These are phyloP conservation scores for Esteya vermicola DNA, from an alignment of 2,329 filamentous ascomycete genomes.

Conservation along the genomic window DNA sequence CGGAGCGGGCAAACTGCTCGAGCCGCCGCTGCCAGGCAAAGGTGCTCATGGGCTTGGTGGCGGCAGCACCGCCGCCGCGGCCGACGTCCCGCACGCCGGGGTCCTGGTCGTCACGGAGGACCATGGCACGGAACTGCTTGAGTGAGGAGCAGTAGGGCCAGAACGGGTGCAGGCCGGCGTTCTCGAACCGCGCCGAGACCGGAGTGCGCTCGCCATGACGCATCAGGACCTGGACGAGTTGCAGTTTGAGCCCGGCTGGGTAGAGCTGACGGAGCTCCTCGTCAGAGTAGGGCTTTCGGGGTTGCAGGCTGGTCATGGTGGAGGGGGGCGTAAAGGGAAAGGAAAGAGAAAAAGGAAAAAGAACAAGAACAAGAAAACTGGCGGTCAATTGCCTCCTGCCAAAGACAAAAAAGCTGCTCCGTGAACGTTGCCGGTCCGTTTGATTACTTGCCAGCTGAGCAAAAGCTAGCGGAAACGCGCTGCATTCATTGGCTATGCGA, in stretches of 20 bases:
- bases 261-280: slow-evolving; percentile 74
- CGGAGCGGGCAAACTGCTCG: slow-evolving; percentile 58
- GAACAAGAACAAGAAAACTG: no score
- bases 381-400: no score
- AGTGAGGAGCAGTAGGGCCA: slow-evolving; percentile 89
- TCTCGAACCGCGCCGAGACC: slow-evolving; percentile 76
- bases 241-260: slow-evolving; percentile 63
- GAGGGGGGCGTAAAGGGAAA: neutral
- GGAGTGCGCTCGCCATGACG: slow-evolving; percentile 74
- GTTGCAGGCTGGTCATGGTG: slow-evolving; percentile 63
- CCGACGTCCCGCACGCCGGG: slow-evolving; percentile 29
- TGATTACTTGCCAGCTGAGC: no score
- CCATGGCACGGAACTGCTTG: slow-evolving; percentile 45
- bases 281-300: slow-evolving; percentile 61
- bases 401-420: no score
- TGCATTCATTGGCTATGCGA: no score
- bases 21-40: slow-evolving; percentile 56
- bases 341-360: neutral
- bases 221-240: slow-evolving; percentile 78
- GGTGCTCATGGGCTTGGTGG: slow-evolving; percentile 24
- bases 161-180: slow-evolving; percentile 50
- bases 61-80: slow-evolving; percentile 15
- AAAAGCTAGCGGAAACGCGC: no score
- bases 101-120: slow-evolving; percentile 27
- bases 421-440: no score